phyloP scores from a whole-genome alignment of 139 green algal genomes.

The Picochlorum sp. region DNA sequence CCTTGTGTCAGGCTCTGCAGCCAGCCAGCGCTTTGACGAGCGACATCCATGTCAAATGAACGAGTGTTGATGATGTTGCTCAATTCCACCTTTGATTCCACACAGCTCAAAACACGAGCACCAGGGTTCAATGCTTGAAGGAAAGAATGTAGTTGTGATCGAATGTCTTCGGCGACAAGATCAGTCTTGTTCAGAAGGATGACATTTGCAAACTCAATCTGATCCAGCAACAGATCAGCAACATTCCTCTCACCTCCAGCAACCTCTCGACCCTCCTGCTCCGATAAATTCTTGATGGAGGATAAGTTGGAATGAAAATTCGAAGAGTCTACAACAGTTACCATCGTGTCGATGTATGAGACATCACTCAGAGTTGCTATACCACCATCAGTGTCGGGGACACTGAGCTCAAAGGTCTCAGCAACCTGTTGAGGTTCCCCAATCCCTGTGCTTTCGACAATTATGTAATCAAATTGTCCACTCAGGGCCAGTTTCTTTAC shows the following conservation, averaged over 20 bases:
- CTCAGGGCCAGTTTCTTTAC: slow-evolving; percentile 39
- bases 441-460: slow-evolving; percentile 79
- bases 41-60: slow-evolving; percentile 54
- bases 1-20: slow-evolving; percentile 32
- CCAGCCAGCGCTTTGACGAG: slow-evolving; percentile 52
- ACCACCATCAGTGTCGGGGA: slow-evolving; percentile 8
- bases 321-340: slow-evolving; percentile 62
- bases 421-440: slow-evolving; percentile 59
- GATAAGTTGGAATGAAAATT: slow-evolving; percentile 41
- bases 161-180: slow-evolving; percentile 12
- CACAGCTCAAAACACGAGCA: slow-evolving; percentile 30
- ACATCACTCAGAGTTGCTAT: slow-evolving; percentile 31
- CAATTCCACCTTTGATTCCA: slow-evolving; percentile 13
- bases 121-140: slow-evolving; percentile 46
- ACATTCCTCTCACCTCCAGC: slow-evolving; percentile 48
- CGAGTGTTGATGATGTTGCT: slow-evolving; percentile 40
- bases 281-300: slow-evolving; percentile 25
- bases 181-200: slow-evolving; percentile 74
- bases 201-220: slow-evolving; percentile 76
- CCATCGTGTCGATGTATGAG: slow-evolving; percentile 50
- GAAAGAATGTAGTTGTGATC: slow-evolving; percentile 17
- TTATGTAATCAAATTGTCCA: slow-evolving; percentile 58
- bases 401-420: slow-evolving; percentile 43
- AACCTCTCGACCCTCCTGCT: slow-evolving; percentile 16
- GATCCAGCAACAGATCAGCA: slow-evolving; percentile 60